A percentile compares a stretch with the other conserved stretches of the same genome.
Conservation (phyloP, 2,329 filamentous ascomycete species). For the Colletotrichum incanum region DNA sequence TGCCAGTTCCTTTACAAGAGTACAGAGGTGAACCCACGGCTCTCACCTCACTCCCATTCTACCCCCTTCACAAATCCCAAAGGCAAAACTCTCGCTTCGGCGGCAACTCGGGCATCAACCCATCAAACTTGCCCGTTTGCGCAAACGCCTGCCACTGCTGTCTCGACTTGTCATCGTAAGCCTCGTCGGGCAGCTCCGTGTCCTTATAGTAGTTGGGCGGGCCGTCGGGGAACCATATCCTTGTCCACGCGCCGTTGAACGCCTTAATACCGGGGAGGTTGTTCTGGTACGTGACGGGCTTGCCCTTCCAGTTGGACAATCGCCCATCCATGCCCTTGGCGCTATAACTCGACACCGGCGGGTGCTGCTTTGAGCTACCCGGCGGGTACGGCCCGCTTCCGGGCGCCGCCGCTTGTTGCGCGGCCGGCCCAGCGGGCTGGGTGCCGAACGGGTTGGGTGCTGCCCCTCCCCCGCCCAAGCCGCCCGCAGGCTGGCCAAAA, state of each 20-base stretch:
- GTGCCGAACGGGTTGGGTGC: conserved; percentile 48
- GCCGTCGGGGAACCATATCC: conserved; percentile 82
- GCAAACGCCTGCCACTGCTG: conserved; percentile 76
- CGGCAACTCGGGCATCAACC: conserved; percentile 82
- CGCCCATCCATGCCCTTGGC: conserved; percentile 59
- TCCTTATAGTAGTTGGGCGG: conserved; percentile 75
- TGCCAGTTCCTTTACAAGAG: conserved; percentile 27
- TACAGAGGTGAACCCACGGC: not conserved
- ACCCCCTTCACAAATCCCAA: conserved; percentile 76
- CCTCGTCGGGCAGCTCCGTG: conserved; percentile 71
- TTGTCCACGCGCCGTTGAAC: conserved; percentile 70
- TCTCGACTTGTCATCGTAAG: conserved; percentile 73
- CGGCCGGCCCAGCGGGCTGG: conserved; percentile 40
- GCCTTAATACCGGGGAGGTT: conserved; percentile 64
- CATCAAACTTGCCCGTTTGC: conserved; percentile 77
- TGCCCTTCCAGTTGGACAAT: conserved; percentile 75
- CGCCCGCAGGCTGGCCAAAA: conserved; percentile 48
- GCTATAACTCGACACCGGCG: conserved; percentile 61
- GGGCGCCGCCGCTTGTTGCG: conserved; percentile 36
- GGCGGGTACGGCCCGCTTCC: conserved; percentile 61
- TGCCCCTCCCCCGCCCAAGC: conserved; percentile 15
- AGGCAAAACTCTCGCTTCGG: conserved; percentile 82
- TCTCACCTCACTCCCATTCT: not conserved
- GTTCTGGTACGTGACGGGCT: conserved; percentile 72
- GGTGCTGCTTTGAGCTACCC: conserved; percentile 61